Conservation (phyloP, 495 filamentous ascomycete genomes). For the Cladorrhinum samala region DNA sequence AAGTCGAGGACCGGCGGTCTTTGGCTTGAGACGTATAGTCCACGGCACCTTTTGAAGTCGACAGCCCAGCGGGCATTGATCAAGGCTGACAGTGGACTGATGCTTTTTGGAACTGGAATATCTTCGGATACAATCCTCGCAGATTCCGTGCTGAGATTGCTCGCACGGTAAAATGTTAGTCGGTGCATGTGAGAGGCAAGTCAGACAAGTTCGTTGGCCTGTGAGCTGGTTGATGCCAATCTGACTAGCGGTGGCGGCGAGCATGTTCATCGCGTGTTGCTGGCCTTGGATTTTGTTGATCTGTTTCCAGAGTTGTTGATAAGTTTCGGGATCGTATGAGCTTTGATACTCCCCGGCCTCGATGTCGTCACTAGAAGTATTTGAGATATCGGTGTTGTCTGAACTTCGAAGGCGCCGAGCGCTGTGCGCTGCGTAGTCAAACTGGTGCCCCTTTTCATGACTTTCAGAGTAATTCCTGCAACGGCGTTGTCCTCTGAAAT, state of each 20-base stretch:
- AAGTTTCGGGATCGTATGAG: constrained; percentile 6
- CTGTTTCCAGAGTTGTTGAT: constrained; percentile 9
- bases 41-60: constrained; percentile 3
- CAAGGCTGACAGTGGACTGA: constrained; percentile 3
- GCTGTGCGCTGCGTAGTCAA: constrained; percentile 3
- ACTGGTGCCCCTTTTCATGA: constrained; percentile 21
- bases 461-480: constrained; percentile 17
- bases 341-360: not conserved
- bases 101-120: constrained; percentile 11
- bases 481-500: constrained; percentile 7
- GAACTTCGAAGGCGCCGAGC: too few species aligned
- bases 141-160: constrained; percentile 28
- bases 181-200: constrained; percentile 33
- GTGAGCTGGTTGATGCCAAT: not conserved
- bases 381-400: not conserved
- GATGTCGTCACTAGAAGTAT: constrained; percentile 4
- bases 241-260: not conserved
- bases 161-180: constrained; percentile 35
- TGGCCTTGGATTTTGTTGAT: not conserved
- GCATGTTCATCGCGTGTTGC: not conserved
- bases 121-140: constrained; percentile 26
- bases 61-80: constrained; percentile 11
- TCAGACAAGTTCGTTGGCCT: not conserved
- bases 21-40: constrained; percentile 29
- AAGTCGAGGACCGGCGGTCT: constrained; percentile 28